Base-by-base conservation (phyloP, 371 early-diverging fungal species). In the Phascolomyces articulosus region DNA sequence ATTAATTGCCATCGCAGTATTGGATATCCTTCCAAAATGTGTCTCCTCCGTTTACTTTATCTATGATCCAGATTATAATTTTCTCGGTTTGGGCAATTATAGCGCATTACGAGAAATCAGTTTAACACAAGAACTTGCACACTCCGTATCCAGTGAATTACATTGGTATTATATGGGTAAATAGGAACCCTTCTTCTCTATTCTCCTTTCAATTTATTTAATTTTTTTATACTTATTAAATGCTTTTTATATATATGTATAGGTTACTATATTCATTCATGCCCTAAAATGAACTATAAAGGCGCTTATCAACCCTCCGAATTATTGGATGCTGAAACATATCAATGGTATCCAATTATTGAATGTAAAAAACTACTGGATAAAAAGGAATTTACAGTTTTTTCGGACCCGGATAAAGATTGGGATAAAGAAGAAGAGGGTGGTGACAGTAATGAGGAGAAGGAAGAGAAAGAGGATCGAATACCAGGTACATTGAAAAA, bases 281-380 rank as follows among this genome's bases (percentile, higher is more conserved):
- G 97, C 66, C 83, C 82, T 16, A 97, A 98, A 70, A 97, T 98
- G 97, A 76, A 80, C 2, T 98, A 98, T 77, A 98, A 98, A 71
- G 95, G 87, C 3, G 87, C 90, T 31, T 96, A 91, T 72, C 74
- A 83, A 18, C 97, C 97, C 0, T 92, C 95, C 0, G 90, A 91
- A 26, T 72, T 98, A 31, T 72, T 94, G 34, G 94, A 95, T 60
- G 82, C 87, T 9, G 67, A 76, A 13, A 73, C 72, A 16, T 78
- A 80, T 62, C 57, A 54, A 28, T 85, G 85, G 85, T 69, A 75
- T 51, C 73, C 77, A 1, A 64, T 73, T 34, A 51, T 60, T 0
- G 63, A 70, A 23, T 77, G 75, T 51, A 58, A 53, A 18, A 67
- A 71, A 0, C 53, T 66, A 27, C 67, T 80, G 2, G 75, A 80